Base-by-base conservation (phyloP, 2,329 filamentous ascomycete species). In the Thielaviopsis euricoi region DNA sequence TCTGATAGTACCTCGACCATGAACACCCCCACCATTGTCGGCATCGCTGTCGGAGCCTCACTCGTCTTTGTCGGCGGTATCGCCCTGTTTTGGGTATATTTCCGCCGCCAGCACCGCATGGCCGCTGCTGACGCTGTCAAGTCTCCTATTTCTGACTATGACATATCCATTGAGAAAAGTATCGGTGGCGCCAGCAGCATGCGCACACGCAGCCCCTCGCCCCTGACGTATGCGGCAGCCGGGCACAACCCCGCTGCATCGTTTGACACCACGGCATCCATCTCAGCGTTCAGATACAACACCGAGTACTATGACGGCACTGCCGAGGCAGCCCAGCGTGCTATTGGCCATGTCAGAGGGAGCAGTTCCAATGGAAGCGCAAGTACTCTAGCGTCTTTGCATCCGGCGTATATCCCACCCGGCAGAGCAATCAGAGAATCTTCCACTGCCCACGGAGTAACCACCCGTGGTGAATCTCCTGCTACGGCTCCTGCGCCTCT, bases 1-100 rank as follows among this genome's bases (percentile, higher is more conserved):
- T 60, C 63, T 0, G 62, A 65, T 1, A 64, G 64, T 0, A 66
- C 68, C 0, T 65, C 66, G 1, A 66, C 62, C 10, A 71, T 80
- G 64, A 71, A 73, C 0, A 71, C 72, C 0, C 73, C 74, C 1
- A 74, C 74, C n/a, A 76, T 80, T 17, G 74, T 75, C 0, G 78
- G 78, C 19, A 80, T 82, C 52, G 71, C 70, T 0, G 65, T 79
- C 0, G 77, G 74, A 13, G 72, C 70, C 6, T 68, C 69, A 0
- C 66, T 76, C 0, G 64, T 74, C 1, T 64, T 80, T 2, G 37
- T 76, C 6, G 69, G 73, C 0, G 71, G 70, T 2, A 62, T 67
- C 0, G 71, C 65, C 2, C 68, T 81, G 0, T 73, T 80, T 55
- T 63, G 70, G 55, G 61, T 79, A 1, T 74, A 81, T 66, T 76